Conservation (phyloP, 768 basidiomycete genomes). For the Kwoniella shandongensis region DNA sequence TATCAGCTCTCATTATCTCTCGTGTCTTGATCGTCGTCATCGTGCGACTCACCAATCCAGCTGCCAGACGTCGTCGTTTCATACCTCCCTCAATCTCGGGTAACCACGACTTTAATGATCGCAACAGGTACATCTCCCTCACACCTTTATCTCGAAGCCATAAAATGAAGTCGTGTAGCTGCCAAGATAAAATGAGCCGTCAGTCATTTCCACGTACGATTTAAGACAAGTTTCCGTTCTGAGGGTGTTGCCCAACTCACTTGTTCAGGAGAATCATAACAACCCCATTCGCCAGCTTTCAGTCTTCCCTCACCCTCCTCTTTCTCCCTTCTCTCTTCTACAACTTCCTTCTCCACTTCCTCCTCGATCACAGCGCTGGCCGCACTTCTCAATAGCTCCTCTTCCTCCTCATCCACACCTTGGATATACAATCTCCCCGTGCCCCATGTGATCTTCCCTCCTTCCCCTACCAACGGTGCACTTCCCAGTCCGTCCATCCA, state of each 20-base stretch:
- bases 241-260: slow-evolving; percentile 56
- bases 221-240: background rate
- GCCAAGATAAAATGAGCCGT: slow-evolving; percentile 3
- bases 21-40: no score
- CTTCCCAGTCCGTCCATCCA: slow-evolving; percentile 98
- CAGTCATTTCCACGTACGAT: background rate
- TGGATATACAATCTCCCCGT: slow-evolving; percentile 90
- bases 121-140: slow-evolving; percentile 75
- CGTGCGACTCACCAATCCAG: slow-evolving; percentile 27
- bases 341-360: slow-evolving; percentile 61
- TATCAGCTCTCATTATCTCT: slow-evolving; percentile 70
- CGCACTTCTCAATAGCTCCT: slow-evolving; percentile 61
- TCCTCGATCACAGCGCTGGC: slow-evolving; percentile 17
- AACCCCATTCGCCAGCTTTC: slow-evolving; percentile 81
- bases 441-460: slow-evolving; percentile 77
- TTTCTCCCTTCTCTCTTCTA: slow-evolving; percentile 64
- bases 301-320: slow-evolving; percentile 82
- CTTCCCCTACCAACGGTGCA: slow-evolving; percentile 61
- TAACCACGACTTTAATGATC: slow-evolving; percentile 61
- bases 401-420: slow-evolving; percentile 80
- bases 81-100: slow-evolving; percentile 46
- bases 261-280: slow-evolving; percentile 82
- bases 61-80: slow-evolving; percentile 27
- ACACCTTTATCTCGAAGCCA: slow-evolving; percentile 93
- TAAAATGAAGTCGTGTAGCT: slow-evolving; percentile 78